Conservation (phyloP, 352 stramenopile species). For the Phytophthora idaei region DNA sequence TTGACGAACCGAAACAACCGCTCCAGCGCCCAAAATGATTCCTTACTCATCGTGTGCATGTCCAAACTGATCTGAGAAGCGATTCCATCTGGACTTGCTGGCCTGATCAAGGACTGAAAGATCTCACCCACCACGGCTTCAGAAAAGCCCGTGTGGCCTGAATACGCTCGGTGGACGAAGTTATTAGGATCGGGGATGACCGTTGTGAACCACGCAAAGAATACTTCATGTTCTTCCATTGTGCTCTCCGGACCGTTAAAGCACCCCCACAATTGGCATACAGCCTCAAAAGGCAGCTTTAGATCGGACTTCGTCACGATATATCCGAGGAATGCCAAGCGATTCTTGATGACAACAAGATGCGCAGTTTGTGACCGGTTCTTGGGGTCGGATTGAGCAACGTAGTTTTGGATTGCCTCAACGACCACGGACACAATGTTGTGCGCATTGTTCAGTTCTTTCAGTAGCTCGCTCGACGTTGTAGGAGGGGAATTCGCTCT, state of each 20-base stretch:
- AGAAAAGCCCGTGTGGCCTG: slow-evolving; percentile 64
- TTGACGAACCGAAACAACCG: slow-evolving; percentile 71
- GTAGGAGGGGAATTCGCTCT: slow-evolving; percentile 40
- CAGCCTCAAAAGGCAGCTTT: slow-evolving; percentile 63
- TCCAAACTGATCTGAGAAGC: slow-evolving; percentile 47
- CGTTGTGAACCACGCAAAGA: slow-evolving; percentile 77
- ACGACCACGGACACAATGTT: slow-evolving; percentile 64
- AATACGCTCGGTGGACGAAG: slow-evolving; percentile 72
- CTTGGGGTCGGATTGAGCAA: slow-evolving; percentile 27
- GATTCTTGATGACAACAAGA: slow-evolving; percentile 39
- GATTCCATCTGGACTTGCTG: slow-evolving; percentile 10
- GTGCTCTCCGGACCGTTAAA: slow-evolving; percentile 48
- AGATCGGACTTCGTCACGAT: slow-evolving; percentile 78
- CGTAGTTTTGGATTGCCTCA: slow-evolving; percentile 57
- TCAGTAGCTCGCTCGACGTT: slow-evolving; percentile 63
- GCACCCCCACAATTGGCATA: slow-evolving; percentile 65
- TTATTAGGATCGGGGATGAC: slow-evolving; percentile 75
- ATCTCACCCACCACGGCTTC: slow-evolving; percentile 55
- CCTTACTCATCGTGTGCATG: slow-evolving; percentile 52
- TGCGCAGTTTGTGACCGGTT: slow-evolving; percentile 15
- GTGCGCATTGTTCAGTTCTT: slow-evolving; percentile 70
- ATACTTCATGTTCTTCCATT: slow-evolving; percentile 51
- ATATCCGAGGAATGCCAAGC: slow-evolving; percentile 78
- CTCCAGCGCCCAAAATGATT: slow-evolving; percentile 65
- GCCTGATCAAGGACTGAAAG: slow-evolving; percentile 51